Percentiles rank a stretch among this genome's conserved stretches.
Evolutionary conservation across 2,329 filamentous ascomycete species (phyloP).

Genomic region (Lachnellula cervina): DNA sequence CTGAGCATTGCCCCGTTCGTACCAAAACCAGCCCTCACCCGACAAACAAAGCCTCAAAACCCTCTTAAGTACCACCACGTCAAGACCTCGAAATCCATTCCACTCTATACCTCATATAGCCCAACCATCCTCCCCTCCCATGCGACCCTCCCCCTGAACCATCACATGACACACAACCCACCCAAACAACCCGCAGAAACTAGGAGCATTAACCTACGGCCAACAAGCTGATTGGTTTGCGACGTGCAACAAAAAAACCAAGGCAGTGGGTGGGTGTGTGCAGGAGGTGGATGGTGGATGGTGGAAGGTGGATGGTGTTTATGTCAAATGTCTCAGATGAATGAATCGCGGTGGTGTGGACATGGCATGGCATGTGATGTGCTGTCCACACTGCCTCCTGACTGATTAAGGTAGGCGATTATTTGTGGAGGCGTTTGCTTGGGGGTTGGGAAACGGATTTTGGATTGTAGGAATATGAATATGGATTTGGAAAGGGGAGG

Average conservation of each 20-base stretch:
- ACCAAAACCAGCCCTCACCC: too few species aligned
- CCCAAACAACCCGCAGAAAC: neutral
- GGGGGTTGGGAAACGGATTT: too few species aligned
- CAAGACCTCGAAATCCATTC: too few species aligned
- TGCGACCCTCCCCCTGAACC: too few species aligned
- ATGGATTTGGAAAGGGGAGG: too few species aligned
- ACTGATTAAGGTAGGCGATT: neutral
- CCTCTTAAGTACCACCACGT: too few species aligned
- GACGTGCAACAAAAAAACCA: neutral
- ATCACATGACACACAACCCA: neutral
- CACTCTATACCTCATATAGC: too few species aligned
- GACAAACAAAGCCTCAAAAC: too few species aligned
- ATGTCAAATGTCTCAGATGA: conserved; percentile 1
- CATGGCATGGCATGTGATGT: neutral
- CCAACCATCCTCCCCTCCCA: too few species aligned
- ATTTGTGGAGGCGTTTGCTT: too few species aligned
- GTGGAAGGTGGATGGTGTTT: neutral
- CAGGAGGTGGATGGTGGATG: neutral
- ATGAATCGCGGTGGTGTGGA: neutral
- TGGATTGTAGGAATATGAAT: too few species aligned
- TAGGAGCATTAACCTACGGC: neutral
- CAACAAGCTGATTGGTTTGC: neutral
- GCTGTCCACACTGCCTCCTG: neutral
- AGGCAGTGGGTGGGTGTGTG: neutral
- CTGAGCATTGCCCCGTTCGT: too few species aligned